Percentiles rank a stretch among this genome's conserved stretches.
phyloP scores from a whole-genome alignment of 495 filamentous ascomycete genomes.

The Neurospora sp. region DNA sequence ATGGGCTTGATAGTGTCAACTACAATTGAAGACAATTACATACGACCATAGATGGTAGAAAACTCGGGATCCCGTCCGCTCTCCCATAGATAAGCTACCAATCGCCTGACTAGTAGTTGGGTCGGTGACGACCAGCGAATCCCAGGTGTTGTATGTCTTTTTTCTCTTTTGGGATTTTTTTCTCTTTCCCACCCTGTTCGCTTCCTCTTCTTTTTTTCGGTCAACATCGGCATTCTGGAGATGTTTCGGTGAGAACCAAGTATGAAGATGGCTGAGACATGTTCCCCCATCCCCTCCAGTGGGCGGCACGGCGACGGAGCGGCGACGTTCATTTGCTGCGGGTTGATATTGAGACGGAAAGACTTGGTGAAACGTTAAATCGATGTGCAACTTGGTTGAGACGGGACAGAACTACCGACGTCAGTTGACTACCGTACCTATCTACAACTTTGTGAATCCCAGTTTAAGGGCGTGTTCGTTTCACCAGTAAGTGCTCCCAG shows the following conservation, averaged over 20 bases:
- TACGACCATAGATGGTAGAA: conserved; percentile 9
- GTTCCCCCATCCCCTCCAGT: not conserved
- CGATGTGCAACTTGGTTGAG: not conserved
- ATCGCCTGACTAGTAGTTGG: conserved; percentile 32
- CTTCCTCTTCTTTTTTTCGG: not conserved
- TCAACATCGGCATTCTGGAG: not conserved
- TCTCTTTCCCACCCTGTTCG: not conserved
- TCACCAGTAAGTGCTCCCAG: no score
- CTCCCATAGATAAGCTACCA: conserved; percentile 5
- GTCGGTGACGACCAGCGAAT: conserved; percentile 36
- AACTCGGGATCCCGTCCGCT: conserved; percentile 42
- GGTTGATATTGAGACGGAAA: not conserved
- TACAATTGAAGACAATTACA: not conserved
- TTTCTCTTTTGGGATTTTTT: not conserved
- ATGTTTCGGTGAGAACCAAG: not conserved
- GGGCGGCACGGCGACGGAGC: not conserved
- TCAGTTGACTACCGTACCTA: not conserved
- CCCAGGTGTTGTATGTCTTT: conserved; percentile 18
- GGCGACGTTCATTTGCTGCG: not conserved
- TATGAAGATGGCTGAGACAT: not conserved
- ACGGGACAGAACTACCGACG: not conserved
- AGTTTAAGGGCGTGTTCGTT: not conserved
- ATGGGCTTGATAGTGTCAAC: not conserved
- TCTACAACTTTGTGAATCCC: not conserved
- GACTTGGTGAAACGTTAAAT: not conserved